These are phyloP conservation scores for Delitschia confertaspora DNA, from an alignment of 495 filamentous ascomycete genomes.

Conservation along the genomic window DNA sequence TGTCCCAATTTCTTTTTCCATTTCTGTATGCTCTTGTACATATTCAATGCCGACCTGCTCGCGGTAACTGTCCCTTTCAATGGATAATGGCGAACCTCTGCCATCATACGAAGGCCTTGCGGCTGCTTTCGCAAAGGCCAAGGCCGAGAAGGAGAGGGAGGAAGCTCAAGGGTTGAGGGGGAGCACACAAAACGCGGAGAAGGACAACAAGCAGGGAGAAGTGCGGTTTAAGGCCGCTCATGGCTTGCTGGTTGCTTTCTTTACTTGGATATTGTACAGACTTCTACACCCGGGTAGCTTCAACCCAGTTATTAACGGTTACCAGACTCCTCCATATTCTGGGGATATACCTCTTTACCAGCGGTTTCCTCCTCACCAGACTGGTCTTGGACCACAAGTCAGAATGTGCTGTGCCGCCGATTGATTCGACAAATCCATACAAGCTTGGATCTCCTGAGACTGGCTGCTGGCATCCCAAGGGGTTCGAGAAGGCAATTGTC, in stretches of 20 bases:
- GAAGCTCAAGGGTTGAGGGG: slow-evolving; percentile 26
- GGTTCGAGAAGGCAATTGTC: slow-evolving; percentile 82
- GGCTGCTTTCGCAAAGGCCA: slow-evolving; percentile 35
- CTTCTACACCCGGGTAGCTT: not conserved
- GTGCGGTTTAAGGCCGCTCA: slow-evolving; percentile 48
- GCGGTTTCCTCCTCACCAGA: slow-evolving; percentile 91
- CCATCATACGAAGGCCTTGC: slow-evolving; percentile 34
- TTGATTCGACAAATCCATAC: slow-evolving; percentile 38
- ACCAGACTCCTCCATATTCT: slow-evolving; percentile 61
- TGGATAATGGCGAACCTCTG: slow-evolving; percentile 28
- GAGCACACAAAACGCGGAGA: slow-evolving; percentile 18
- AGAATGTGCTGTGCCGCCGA: slow-evolving; percentile 63
- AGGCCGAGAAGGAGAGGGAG: slow-evolving; percentile 29
- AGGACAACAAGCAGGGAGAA: slow-evolving; percentile 35
- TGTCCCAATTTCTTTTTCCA: not conserved
- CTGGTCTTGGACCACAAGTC: slow-evolving; percentile 85
- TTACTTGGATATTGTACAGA: slow-evolving; percentile 41
- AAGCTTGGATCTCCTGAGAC: slow-evolving; percentile 44
- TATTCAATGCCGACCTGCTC: not conserved
- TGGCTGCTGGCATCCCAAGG: slow-evolving; percentile 94
- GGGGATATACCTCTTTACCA: slow-evolving; percentile 86
- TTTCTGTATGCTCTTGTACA: not conserved
- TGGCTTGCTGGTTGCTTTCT: slow-evolving; percentile 42
- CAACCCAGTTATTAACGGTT: slow-evolving; percentile 10
- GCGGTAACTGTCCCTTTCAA: slow-evolving; percentile 8